Evolutionary conservation across 2,329 filamentous ascomycete species (phyloP), one percentile per base, ranked within the genome.

Genomic region (Diaporthe sp.): DNA sequence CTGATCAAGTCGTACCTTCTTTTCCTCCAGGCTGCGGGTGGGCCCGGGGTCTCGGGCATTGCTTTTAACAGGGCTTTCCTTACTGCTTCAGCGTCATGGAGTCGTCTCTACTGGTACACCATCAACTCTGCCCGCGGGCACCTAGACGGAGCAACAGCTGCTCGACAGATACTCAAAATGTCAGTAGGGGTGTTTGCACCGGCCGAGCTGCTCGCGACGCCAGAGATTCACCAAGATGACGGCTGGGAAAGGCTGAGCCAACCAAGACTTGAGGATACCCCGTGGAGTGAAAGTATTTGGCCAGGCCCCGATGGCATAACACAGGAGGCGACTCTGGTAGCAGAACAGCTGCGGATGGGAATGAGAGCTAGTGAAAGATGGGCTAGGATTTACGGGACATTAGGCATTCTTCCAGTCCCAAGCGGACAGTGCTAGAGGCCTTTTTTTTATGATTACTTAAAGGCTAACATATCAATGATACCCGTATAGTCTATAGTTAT

Each of bases 1-100:
- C 76, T 83, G n/a, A 35, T 79, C 9, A 81, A 80, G 74, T 73
- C 78, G 13, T 83, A 83, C 61, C 39, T 82, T 44, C 53, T 74
- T 10, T 83, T 83, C 44, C 76, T 83, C 22, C 77, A 79, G 53
- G 35, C 44, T 75, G 81, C 39, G 70, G 27, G 12, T 19, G 30
- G 9, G 27, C 12, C 61, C 78, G 19, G 17, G 15, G 63, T 75
- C 79, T 66, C 55, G 59, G 1, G 63, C 17, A 10, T 8, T 25
- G 68, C 51, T 0, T 83, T 83, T 55, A 78, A 83, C 72, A 35
- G 35, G 1, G 76, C 77, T 0, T 79, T 83, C 73, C 77, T 81
- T 19, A 27, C 68, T 8, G 79, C 76, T 15, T 30, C 70, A 1
- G 75, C 78, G 66, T 73, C 80, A 0, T 79, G 79, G 76, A 78